Conservation (phyloP, 306 rosid species). For the Pyrus communis region DNA sequence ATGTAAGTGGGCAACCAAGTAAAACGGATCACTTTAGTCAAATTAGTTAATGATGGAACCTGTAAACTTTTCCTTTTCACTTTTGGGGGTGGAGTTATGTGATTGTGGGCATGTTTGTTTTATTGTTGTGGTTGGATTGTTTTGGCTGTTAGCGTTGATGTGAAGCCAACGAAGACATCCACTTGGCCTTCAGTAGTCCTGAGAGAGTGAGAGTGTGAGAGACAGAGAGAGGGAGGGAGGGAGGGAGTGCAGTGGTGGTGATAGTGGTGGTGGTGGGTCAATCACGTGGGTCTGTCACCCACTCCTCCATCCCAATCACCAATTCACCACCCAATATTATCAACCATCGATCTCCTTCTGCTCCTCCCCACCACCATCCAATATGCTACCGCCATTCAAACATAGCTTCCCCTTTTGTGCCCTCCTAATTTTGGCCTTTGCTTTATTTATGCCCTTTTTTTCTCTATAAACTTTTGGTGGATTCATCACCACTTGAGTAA, state of each 20-base stretch:
- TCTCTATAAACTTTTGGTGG: slow-evolving; percentile 25
- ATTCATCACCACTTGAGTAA: slow-evolving; percentile 44
- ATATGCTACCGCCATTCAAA: slow-evolving; percentile 37
- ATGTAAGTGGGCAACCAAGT: slow-evolving; percentile 40
- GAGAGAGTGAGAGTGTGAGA: too few species aligned
- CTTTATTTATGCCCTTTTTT: slow-evolving; percentile 32
- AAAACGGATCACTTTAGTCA: slow-evolving; percentile 38
- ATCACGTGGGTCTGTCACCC: slow-evolving; percentile 85
- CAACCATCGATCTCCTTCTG: not conserved
- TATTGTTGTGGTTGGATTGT: slow-evolving; percentile 35
- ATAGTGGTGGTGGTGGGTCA: slow-evolving; percentile 34
- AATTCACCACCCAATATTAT: not conserved
- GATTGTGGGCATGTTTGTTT: slow-evolving; percentile 34
- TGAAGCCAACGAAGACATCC: slow-evolving; percentile 72
- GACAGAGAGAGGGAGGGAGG: not conserved
- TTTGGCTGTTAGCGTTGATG: slow-evolving; percentile 89
- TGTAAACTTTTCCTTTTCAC: slow-evolving; percentile 11
- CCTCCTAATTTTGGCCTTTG: not conserved
- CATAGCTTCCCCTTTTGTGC: slow-evolving; percentile 12
- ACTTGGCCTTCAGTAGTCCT: slow-evolving; percentile 16
- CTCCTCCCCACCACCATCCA: slow-evolving; percentile 3
- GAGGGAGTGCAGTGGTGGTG: slow-evolving; percentile 11
- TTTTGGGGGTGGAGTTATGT: slow-evolving; percentile 17
- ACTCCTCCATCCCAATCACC: slow-evolving; percentile 30
- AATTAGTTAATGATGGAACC: slow-evolving; percentile 59